Base-by-base conservation (phyloP, 495 filamentous ascomycete genomes). In the Aspergillus saccharolyticus region DNA sequence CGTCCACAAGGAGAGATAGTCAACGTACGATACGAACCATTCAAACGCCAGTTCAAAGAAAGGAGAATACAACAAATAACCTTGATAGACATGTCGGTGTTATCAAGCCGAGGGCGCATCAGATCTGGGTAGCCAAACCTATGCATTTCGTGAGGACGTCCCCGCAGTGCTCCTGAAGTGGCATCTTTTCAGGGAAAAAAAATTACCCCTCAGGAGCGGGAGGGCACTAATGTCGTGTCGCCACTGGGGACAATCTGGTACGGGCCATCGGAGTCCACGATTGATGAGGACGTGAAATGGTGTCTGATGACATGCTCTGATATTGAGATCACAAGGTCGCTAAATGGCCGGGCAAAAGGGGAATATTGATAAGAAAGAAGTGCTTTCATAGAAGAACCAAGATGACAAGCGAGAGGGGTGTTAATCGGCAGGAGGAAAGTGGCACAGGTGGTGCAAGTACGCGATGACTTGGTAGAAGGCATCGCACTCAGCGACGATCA, bases 401-500 rank as follows among this genome's bases (percentile, higher is more conserved):
- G 47, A 39, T 45, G 42, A 53, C 33, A 50, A 56, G 55, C 49
- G 57, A 56, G 57, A 47, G 53, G 48, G 56, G 51, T 49, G 52
- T 18, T 42, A 57, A 44, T 42, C 42, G 18, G 42, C 54, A 53
- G 43, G 24, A 22, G 47, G 33, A 50, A 54, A 54, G 22, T 59
- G 42, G 19, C 46, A 50, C 53, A 25, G 54, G 52, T 54, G 57
- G 56, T 33, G 51, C 48, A 16, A 18, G 19, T 55, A 58, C n/a
- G 17, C 24, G 12, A 39, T 44, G 43, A 30, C 42, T 25, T 52
- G 18, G 30, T 15, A 21, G 20, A 1, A 39, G 52, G 20, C 20
- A 14, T 42, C 14, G 43, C n/a, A 7, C 43, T 52, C 68, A 74
- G 52, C 62, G 62, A 17, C 64, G 66, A 62, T 81, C 78, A 17